Evolutionary conservation across 306 rosid species (phyloP).

Genomic region (Prunus dulcis): DNA sequence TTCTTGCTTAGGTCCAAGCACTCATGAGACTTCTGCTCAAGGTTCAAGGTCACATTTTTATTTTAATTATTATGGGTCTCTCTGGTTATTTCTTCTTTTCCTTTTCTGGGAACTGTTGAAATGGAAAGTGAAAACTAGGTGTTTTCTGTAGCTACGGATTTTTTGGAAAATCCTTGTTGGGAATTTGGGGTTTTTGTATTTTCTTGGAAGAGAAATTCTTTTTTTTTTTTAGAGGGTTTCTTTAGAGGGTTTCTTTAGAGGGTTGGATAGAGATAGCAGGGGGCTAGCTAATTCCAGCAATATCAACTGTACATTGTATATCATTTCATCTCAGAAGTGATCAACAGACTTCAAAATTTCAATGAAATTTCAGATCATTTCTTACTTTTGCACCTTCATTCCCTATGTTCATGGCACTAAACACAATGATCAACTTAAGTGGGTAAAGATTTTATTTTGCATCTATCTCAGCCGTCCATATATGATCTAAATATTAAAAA

Average conservation of each 20-base stretch:
- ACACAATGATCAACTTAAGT: not conserved
- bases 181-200: not conserved
- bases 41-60: not conserved
- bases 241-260: no score
- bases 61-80: not conserved
- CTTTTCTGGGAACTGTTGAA: not conserved
- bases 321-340: not conserved
- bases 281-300: not conserved
- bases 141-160: constrained; percentile 9
- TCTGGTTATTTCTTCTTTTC: not conserved
- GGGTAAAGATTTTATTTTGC: not conserved
- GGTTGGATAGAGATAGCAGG: no score
- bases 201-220: not conserved
- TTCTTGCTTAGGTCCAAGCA: constrained; percentile 79
- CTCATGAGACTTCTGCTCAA: constrained; percentile 6
- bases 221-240: not conserved
- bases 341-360: not conserved
- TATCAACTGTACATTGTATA: not conserved
- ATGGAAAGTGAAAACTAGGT: constrained; percentile 13
- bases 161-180: not conserved
- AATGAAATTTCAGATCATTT: not conserved
- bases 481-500: no score
- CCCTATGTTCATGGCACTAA: constrained; percentile 6
- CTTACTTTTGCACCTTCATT: not conserved
- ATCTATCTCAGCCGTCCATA: not conserved